A percentile compares a stretch with the other conserved stretches of the same genome.
These are phyloP conservation scores for Pilaira anomala DNA, from an alignment of 192 early-diverging fungal species.

Conservation along the genomic window DNA sequence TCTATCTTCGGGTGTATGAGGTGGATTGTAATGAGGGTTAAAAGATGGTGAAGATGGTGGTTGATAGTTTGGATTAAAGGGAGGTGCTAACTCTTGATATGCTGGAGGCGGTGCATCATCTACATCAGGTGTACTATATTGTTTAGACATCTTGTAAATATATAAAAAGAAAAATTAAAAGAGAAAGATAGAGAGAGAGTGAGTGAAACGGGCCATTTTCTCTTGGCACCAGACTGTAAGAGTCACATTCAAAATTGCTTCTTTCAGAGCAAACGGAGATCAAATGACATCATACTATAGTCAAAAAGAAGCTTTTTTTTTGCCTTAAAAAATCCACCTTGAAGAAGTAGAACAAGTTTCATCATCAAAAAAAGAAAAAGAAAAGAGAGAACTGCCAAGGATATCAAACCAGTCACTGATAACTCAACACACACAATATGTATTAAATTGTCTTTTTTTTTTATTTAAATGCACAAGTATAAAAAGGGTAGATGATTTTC, in stretches of 20 bases:
- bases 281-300: not conserved
- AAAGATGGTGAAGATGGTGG: not conserved
- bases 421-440: no score
- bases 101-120: slow-evolving; percentile 12
- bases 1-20: not conserved
- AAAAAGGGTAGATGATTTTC: not conserved
- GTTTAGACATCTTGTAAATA: not conserved
- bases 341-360: no score
- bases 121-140: not conserved
- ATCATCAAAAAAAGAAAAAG: not conserved
- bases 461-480: no score
- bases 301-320: no score
- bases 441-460: no score
- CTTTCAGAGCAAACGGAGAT: not conserved
- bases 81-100: slow-evolving; percentile 8
- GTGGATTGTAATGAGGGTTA: not conserved
- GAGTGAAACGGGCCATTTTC: not conserved
- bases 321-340: no score
- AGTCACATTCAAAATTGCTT: not conserved
- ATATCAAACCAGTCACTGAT: not conserved
- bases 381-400: not conserved
- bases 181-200: not conserved
- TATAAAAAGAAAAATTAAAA: not conserved
- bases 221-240: slow-evolving; percentile 7
- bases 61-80: not conserved